phyloP scores from a whole-genome alignment of 2,329 filamentous ascomycete genomes.

The Polychaeton citri region DNA sequence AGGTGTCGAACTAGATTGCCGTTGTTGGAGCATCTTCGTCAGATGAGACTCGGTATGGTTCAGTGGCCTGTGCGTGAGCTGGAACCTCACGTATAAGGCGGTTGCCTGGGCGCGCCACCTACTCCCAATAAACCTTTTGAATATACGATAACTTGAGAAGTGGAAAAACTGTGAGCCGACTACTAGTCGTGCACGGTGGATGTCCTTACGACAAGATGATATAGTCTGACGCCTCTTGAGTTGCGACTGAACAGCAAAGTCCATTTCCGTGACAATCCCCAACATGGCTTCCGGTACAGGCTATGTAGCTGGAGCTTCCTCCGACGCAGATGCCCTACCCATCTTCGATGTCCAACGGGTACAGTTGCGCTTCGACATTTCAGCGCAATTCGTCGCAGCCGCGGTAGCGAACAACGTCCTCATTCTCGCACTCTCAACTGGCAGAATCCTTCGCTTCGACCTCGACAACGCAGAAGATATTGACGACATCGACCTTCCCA shows the following conservation, averaged over 20 bases:
- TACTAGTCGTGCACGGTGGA: too few species aligned
- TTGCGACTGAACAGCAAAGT: background rate
- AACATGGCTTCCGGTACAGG: background rate
- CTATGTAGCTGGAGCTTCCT: slow-evolving; percentile 21
- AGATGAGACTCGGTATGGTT: too few species aligned
- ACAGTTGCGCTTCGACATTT: slow-evolving; percentile 84
- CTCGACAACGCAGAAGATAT: slow-evolving; percentile 89
- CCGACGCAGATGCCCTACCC: slow-evolving; percentile 51
- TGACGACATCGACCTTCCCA: slow-evolving; percentile 95
- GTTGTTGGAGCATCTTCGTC: too few species aligned
- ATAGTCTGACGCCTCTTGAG: background rate
- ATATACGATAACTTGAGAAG: too few species aligned
- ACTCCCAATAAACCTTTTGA: too few species aligned
- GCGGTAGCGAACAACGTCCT: slow-evolving; percentile 97
- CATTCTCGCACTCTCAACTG: slow-evolving; percentile 80
- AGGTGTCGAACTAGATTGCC: too few species aligned
- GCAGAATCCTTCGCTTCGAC: slow-evolving; percentile 86
- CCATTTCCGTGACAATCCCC: too few species aligned
- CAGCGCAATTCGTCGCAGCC: slow-evolving; percentile 88
- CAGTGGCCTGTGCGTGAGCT: too few species aligned
- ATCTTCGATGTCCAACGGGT: slow-evolving; percentile 94
- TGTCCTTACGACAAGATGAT: too few species aligned
- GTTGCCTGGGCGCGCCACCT: too few species aligned
- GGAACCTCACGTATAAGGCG: too few species aligned
- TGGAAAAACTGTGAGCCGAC: too few species aligned